Evolutionary conservation across 1,284 basidiomycete species (phyloP), one percentile per base, ranked within the genome.

Genomic region (Mycena citricolor): DNA sequence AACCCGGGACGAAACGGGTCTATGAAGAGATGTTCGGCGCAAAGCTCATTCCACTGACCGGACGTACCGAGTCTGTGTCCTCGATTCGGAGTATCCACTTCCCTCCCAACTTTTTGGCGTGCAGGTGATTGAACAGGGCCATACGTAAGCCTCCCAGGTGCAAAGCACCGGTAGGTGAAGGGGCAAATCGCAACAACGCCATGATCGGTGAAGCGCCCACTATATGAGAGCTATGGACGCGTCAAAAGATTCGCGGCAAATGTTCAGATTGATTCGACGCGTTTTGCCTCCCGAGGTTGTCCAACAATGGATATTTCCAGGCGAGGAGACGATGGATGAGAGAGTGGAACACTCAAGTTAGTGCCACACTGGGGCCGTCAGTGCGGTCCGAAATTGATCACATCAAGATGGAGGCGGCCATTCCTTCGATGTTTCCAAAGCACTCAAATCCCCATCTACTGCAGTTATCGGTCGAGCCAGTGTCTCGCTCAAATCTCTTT

Each of bases 141-240:
- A 94, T 99, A 14, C 97, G 72, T n/a, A 99, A 78, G 0, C 97
- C 95, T 2, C 95, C 95, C 1, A 99, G 81, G 66, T 99, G 95
- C 2, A 99, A 73, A 34, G 85, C 79, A 3, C 97, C 95, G 0
- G 97, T 99, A 0, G 97, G 97, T 0, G 95, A 98, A 0, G 97
- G 95, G 0, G 95, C 95, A 64, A 99, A 99, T 6, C 95, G 85
- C 7, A 99, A 62, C 8, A 88, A 63, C n/a, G 72, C 69, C 78
- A 78, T 79, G 29, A 32, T 21, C 14, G 10, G 24, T 22, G 30
- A 21, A 25, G 20, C n/a, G n/a, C n/a, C n/a, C n/a, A n/a, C n/a
- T n/a, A n/a, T n/a, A n/a, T n/a, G n/a, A n/a, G n/a, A n/a, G n/a
- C n/a, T n/a, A n/a, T n/a, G n/a, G n/a, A n/a, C n/a, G n/a, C n/a